Evolutionary conservation across 768 basidiomycete genomes (phyloP), one percentile per base, ranked within the genome.

Genomic region (Brasilioporus rufonigricans): DNA sequence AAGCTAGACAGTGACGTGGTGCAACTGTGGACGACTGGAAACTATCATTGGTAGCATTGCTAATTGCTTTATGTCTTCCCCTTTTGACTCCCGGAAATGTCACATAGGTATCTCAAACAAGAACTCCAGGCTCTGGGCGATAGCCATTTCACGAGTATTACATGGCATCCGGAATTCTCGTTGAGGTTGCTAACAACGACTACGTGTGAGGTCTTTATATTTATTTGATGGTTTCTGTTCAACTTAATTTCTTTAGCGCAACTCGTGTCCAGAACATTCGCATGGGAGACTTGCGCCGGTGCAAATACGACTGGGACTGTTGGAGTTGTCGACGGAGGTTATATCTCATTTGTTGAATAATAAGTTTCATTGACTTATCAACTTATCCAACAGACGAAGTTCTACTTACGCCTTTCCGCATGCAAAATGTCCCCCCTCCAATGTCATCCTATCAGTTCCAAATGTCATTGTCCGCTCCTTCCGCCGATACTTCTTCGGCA

Each of bases 371-470:
- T 18, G 14, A 53, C 46, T 51, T 31, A 52, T 46, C 39, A 16
- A 29, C 13, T n/a, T 21, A 19, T 47, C 44, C 18, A 26, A 41
- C 68, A 96, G 94, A 83, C 2, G 76, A 75, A 21, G 73, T 92
- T 52, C 81, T 95, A 4, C 75, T 99, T 38, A 99, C 96, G 2
- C 91, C 97, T 16, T 98, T 98, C 79, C 82, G 94, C 38, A 81
- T 84, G 1, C 91, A 96, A 73, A 98, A 97, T 65, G 81, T 96
- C 5, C 97, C 96, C n/a, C 97, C 97, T n/a, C 97, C 97, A 0
- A 95, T 97, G 93, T 90, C 86, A 1, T 87, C 92, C 1, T 77
- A 79, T 60, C 71, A 71, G 38, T 72, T 83, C 48, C 44, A 72
- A 66, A 19, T 71, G 50, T 45, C 66, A 13, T 39, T 56, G 11